These are phyloP conservation scores for Lojkania enalia DNA, from an alignment of 2,329 filamentous ascomycete genomes.

Conservation along the genomic window DNA sequence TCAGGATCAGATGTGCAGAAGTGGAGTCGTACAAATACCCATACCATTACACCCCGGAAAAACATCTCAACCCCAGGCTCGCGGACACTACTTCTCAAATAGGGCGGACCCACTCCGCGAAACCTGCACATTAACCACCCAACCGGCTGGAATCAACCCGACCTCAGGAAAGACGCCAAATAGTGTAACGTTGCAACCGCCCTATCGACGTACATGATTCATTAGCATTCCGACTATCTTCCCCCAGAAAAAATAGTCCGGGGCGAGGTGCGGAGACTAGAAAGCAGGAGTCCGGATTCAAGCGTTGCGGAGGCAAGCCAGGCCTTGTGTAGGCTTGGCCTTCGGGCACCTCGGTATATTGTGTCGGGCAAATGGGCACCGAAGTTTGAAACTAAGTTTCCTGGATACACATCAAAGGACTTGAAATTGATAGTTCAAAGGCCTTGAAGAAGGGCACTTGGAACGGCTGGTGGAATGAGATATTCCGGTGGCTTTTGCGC, in stretches of 20 bases:
- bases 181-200: no score
- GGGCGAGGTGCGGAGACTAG: slow-evolving; percentile 22
- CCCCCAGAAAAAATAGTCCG: not conserved
- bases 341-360: slow-evolving; percentile 15
- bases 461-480: not conserved
- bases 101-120: slow-evolving; percentile 1
- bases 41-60: slow-evolving; percentile 1
- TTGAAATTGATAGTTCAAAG: not conserved
- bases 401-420: not conserved
- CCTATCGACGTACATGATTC: slow-evolving; percentile 17
- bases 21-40: slow-evolving; percentile 3
- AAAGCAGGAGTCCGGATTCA: slow-evolving; percentile 17
- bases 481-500: not conserved
- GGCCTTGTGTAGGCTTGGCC: slow-evolving; percentile 26
- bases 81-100: slow-evolving; percentile 1
- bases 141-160: not conserved
- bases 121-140: not conserved
- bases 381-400: slow-evolving; percentile 1
- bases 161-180: no score
- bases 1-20: not conserved
- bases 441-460: not conserved
- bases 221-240: slow-evolving; percentile 13
- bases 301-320: slow-evolving; percentile 24
- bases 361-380: slow-evolving; percentile 17
- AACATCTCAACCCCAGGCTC: not conserved